Evolutionary conservation across 192 early-diverging fungal species (phyloP).

Genomic region (Irineochytrium annulatum): DNA sequence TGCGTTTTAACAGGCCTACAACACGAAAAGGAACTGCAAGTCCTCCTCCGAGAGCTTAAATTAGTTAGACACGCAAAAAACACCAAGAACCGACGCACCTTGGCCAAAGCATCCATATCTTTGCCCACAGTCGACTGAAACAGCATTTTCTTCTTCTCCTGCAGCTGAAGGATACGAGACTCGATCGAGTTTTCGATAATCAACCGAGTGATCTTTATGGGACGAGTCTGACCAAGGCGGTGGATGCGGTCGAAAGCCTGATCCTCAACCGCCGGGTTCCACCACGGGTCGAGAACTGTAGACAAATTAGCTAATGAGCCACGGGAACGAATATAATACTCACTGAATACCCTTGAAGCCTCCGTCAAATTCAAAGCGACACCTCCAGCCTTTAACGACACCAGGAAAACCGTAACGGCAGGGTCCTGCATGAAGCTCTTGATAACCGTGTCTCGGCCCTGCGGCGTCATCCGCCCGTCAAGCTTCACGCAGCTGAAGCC

Average conservation of each 20-base stretch:
- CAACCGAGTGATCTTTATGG: slow-evolving; percentile 80
- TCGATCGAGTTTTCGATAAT: slow-evolving; percentile 95
- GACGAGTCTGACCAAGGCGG: slow-evolving; percentile 84
- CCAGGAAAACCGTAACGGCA: slow-evolving; percentile 80
- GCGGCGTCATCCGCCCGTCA: slow-evolving; percentile 84
- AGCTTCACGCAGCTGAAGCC: slow-evolving; percentile 81
- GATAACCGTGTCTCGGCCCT: slow-evolving; percentile 58
- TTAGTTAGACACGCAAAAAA: slow-evolving; percentile 11
- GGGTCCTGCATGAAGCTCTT: slow-evolving; percentile 71
- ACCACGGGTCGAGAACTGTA: slow-evolving; percentile 68
- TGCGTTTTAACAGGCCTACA: too few species aligned
- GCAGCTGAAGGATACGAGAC: slow-evolving; percentile 79
- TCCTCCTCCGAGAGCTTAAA: slow-evolving; percentile 64
- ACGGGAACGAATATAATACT: slow-evolving; percentile 50
- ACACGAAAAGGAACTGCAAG: slow-evolving; percentile 78
- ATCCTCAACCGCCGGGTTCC: slow-evolving; percentile 59
- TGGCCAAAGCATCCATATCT: slow-evolving; percentile 71
- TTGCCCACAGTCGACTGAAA: slow-evolving; percentile 84
- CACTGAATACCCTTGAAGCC: slow-evolving; percentile 70
- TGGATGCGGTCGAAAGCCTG: slow-evolving; percentile 97
- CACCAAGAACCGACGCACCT: slow-evolving; percentile 25
- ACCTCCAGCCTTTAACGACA: slow-evolving; percentile 87
- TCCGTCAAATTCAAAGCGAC: slow-evolving; percentile 91
- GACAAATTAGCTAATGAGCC: slow-evolving; percentile 21
- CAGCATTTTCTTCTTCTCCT: slow-evolving; percentile 90